These are phyloP conservation scores for Lanmaoa rubissima DNA, from an alignment of 768 basidiomycete genomes.

Conservation along the genomic window DNA sequence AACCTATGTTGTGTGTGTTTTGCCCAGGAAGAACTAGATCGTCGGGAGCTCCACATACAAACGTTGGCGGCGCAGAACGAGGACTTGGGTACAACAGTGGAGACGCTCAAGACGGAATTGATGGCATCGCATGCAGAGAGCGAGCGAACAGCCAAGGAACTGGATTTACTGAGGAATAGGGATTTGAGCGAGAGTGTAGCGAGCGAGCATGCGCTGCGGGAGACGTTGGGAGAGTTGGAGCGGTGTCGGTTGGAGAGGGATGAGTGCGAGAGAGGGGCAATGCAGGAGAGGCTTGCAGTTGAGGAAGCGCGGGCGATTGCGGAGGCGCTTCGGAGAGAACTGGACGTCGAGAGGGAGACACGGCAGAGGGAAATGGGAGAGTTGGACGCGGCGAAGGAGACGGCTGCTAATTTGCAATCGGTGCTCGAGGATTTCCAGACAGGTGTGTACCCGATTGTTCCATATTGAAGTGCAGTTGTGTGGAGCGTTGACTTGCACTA, in stretches of 20 bases:
- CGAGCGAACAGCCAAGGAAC: slow-evolving; percentile 64
- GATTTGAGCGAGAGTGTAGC: slow-evolving; percentile 65
- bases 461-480: neutral
- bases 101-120: slow-evolving; percentile 80
- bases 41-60: slow-evolving; percentile 81
- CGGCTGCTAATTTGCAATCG: slow-evolving; percentile 80
- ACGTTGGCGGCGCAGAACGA: slow-evolving; percentile 77
- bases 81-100: slow-evolving; percentile 65
- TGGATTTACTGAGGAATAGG: slow-evolving; percentile 63
- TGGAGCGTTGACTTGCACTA: slow-evolving; percentile 30
- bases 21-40: slow-evolving; percentile 94
- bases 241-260: slow-evolving; percentile 79
- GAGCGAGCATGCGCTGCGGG: slow-evolving; percentile 79
- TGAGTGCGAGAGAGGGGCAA: slow-evolving; percentile 61
- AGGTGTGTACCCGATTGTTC: slow-evolving; percentile 43
- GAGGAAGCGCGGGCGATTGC: slow-evolving; percentile 67
- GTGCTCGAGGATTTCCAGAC: slow-evolving; percentile 95
- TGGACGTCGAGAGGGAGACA: slow-evolving; percentile 63
- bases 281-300: slow-evolving; percentile 63
- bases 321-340: slow-evolving; percentile 57
- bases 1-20: neutral
- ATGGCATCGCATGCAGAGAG: slow-evolving; percentile 72
- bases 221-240: slow-evolving; percentile 85
- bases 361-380: slow-evolving; percentile 53
- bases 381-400: slow-evolving; percentile 69